Evolutionary conservation across 257 asterid species (phyloP).

Genomic region (Scutellaria minor): DNA sequence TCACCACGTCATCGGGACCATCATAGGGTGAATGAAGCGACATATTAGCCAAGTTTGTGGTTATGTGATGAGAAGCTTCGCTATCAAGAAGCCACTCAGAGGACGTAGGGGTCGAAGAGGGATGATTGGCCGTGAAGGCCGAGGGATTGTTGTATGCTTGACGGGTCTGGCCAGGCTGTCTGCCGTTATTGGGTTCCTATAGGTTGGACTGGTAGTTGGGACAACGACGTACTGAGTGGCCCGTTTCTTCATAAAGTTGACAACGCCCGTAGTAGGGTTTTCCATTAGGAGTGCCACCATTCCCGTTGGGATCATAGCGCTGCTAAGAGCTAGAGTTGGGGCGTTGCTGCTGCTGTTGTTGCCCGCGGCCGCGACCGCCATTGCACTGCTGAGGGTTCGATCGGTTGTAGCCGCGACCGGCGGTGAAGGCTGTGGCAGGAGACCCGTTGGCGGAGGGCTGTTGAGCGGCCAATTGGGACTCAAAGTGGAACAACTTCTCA

Average conservation of each 20-base stretch:
- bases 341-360: neutral
- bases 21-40: neutral
- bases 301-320: too few species aligned
- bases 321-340: too few species aligned
- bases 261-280: too few species aligned
- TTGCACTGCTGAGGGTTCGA: too few species aligned
- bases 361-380: neutral
- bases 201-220: too few species aligned
- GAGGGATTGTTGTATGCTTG: neutral
- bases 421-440: neutral
- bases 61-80: neutral
- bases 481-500: neutral
- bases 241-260: too few species aligned
- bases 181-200: too few species aligned
- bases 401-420: neutral
- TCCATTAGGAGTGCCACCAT: too few species aligned
- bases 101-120: neutral
- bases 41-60: neutral
- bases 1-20: neutral
- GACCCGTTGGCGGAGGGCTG: neutral
- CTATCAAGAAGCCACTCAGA: neutral
- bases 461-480: neutral
- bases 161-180: neutral
- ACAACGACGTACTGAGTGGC: too few species aligned
- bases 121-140: neutral